Conservation (phyloP, 495 filamentous ascomycete species). For the Talaromyces nanjingensis region DNA sequence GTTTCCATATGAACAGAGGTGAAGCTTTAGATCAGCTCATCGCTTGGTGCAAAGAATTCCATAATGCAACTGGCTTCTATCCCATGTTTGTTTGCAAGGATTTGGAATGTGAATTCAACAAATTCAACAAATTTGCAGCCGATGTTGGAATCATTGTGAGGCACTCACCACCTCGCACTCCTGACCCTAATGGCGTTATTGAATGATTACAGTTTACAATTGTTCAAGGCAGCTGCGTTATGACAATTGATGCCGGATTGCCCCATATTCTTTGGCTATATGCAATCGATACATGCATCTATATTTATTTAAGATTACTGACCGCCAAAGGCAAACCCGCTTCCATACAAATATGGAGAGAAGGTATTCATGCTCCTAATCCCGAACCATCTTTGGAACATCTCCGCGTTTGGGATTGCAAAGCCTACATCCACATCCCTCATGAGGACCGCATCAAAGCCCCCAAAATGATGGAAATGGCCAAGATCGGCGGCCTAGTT, state of each 20-base stretch:
- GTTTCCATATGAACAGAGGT: background rate
- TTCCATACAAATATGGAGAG: background rate
- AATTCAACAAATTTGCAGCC: background rate
- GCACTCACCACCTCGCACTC: background rate
- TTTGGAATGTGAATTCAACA: background rate
- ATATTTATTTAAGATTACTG: background rate
- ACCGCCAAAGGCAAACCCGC: background rate
- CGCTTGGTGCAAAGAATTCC: background rate
- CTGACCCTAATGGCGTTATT: background rate
- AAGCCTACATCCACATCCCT: background rate
- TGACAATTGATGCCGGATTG: constrained; percentile 1
- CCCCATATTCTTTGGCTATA: background rate
- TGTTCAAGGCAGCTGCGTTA: background rate
- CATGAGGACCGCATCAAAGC: background rate
- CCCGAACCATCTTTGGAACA: background rate
- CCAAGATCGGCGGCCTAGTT: background rate
- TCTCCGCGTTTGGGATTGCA: constrained; percentile 4
- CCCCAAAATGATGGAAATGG: background rate
- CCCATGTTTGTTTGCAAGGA: background rate
- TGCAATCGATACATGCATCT: background rate
- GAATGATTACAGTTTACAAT: background rate
- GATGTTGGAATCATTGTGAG: background rate
- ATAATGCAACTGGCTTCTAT: background rate
- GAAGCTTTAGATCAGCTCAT: background rate
- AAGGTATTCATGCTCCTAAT: background rate